Base-by-base conservation (phyloP, 805 yeast species). In the Yamadazyma nakazawae region DNA sequence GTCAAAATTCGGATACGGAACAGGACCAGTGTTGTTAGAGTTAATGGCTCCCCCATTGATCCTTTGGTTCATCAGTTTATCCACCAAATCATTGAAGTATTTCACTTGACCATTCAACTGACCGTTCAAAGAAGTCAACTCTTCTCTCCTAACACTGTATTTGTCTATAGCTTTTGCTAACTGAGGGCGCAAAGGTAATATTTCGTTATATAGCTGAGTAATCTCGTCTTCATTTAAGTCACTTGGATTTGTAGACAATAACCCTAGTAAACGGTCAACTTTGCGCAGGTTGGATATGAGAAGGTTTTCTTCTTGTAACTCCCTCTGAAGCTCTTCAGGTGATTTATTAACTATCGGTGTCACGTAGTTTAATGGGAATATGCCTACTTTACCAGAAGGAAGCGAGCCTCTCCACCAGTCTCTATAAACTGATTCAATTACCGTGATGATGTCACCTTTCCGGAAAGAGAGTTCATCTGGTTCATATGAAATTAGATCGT, bases 361-460 rank as follows among this genome's bases (percentile, higher is more conserved):
- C 1, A 94, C 98, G 60, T 94, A 92, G 62, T 92, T 92, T 48
- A 88, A 76, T 0, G 99, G 99, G 65, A 92, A 90, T 12, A 94
- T 84, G 16, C 99, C 99, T 42, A 82, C 74, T 45, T 76, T 77
- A 0, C 97, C 97, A 45, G 79, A 75, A 3, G 75, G 62, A 43
- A 92, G 67, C 5, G 92, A 80, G 13, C 99, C 99, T 54, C 88
- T 78, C 85, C 97, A 88, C 99, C 99, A 92, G 60, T 92, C 98
- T 51, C 88, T 76, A 62, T 90, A 91, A 5, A 87, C 96, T 13
- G 85, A 76, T 56, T 91, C 98, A 31, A 91, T 73, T 1, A 94
- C 96, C 1, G 85, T 84, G 41, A 92, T 91, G 12, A 88, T 73
- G 60, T 92, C 98, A 35, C 96, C 97, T 57, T 83, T 83, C 42